Base-by-base conservation (phyloP, 75 land plant species). In the Cryptomeria japonica region DNA sequence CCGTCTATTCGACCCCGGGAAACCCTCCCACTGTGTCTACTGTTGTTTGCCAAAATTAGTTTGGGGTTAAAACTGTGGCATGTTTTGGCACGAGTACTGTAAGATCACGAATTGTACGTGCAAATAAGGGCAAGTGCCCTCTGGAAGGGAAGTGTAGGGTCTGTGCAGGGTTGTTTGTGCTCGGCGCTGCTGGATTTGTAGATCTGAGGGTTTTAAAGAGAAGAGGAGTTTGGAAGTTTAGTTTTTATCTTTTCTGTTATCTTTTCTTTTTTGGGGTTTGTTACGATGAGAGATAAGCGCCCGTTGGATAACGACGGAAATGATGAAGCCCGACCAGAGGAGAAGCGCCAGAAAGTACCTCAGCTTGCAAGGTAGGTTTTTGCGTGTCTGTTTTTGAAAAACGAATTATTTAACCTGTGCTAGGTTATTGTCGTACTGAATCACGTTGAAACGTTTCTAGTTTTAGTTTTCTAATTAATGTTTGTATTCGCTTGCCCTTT, bases 351-450 rank as follows among this genome's bases (percentile, higher is more conserved):
- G 75, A 92, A 85, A 70, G 72, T 85, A 9, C 92, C 93, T 25
- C 87, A 90, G 34, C 92, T 92, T 77, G 92, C 93, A 37, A 90
- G 93, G 93, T 92, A 76, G 36, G 47, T 88, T 9, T 87, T n/a
- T 39, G 49, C 11, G 9, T 47, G 12, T 14, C 16, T 49, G 1
- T n/a, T 3, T 12, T 12, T n/a, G 1, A 75, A 75, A 31, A 31
- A n/a, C 13, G 9, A 75, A 3, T n/a, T 75, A 0, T 34, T 75
- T n/a, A 12, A n/a, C 13, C 78, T 75, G 36, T 75, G 31, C 31
- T 75, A 31, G 78, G 36, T n/a, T n/a, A 31, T 75, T 1, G 78
- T 10, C n/a, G 32, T 75, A 3, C 36, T 31, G 36, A 31, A 31
- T 31, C 31, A n/a, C 36, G 7, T 75, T 34, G 31, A 0, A 75